phyloP scores from a whole-genome alignment of 2,329 filamentous ascomycete species.

The Aurifilum marmelostoma region DNA sequence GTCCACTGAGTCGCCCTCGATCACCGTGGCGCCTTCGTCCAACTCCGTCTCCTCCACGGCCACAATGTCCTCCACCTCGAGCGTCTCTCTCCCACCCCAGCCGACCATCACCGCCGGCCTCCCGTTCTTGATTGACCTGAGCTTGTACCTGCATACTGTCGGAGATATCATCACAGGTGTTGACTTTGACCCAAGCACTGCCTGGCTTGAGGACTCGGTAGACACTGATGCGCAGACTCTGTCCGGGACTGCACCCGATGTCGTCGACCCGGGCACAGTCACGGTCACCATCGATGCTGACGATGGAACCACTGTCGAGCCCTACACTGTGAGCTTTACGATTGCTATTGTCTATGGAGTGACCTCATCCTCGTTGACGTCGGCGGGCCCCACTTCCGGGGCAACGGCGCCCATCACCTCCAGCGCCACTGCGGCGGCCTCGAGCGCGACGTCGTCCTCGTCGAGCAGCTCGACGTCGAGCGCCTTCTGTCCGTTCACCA shows the following conservation, averaged over 20 bases:
- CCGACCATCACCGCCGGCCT: neutral
- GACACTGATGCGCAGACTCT: neutral
- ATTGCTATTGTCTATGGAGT: neutral
- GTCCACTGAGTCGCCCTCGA: neutral
- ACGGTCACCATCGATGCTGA: neutral
- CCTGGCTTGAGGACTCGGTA: neutral
- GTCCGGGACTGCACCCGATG: neutral
- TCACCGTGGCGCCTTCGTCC: neutral
- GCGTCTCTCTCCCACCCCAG: neutral
- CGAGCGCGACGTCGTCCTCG: neutral
- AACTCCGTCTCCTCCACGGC: neutral
- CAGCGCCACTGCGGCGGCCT: no score
- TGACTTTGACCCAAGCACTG: neutral
- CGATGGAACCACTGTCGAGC: neutral
- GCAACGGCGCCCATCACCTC: neutral
- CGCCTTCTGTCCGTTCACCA: neutral
- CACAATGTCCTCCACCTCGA: neutral
- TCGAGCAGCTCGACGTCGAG: neutral
- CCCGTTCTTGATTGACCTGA: neutral
- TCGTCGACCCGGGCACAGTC: neutral
- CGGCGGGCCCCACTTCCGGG: neutral
- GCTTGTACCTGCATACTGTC: neutral
- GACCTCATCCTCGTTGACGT: neutral
- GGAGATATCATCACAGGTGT: neutral
- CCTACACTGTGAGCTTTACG: slow-evolving; percentile 4